phyloP scores from a whole-genome alignment of 495 filamentous ascomycete species.

The Lichenothelia convexa region DNA sequence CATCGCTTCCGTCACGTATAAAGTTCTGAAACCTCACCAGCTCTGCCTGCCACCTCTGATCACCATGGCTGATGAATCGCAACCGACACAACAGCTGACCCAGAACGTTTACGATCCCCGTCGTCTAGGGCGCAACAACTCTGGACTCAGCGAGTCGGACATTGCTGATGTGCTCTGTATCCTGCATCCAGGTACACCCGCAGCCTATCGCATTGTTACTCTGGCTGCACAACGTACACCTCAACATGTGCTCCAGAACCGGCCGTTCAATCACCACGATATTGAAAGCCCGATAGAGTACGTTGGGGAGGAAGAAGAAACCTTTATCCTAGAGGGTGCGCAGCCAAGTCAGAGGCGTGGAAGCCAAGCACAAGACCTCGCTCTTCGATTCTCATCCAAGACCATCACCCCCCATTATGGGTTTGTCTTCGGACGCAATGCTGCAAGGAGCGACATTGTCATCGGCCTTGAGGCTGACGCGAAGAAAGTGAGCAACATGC shows the following conservation, averaged over 20 bases:
- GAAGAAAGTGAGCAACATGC: slow-evolving; percentile 61
- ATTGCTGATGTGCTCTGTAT: slow-evolving; percentile 78
- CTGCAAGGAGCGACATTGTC: slow-evolving; percentile 50
- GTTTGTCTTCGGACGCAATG: slow-evolving; percentile 73
- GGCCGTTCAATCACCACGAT: slow-evolving; percentile 2
- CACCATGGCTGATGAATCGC: slow-evolving; percentile 19
- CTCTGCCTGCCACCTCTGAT: no score
- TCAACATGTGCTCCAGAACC: slow-evolving; percentile 36
- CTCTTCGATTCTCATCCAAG: slow-evolving; percentile 55
- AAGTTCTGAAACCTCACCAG: no score
- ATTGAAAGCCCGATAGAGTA: slow-evolving; percentile 20
- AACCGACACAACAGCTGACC: slow-evolving; percentile 59
- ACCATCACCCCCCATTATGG: slow-evolving; percentile 45
- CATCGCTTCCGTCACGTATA: no score
- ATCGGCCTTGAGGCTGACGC: slow-evolving; percentile 36
- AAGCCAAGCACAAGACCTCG: slow-evolving; percentile 37
- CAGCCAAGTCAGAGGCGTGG: no score
- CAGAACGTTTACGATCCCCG: slow-evolving; percentile 68
- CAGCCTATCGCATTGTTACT: slow-evolving; percentile 49
- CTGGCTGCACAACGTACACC: slow-evolving; percentile 30
- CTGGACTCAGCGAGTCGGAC: slow-evolving; percentile 62
- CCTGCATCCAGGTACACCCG: slow-evolving; percentile 57
- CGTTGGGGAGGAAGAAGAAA: slow-evolving; percentile 28
- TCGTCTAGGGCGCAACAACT: slow-evolving; percentile 53
- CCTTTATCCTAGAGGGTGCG: slow-evolving; percentile 30